Evolutionary conservation across 2,329 filamentous ascomycete genomes (phyloP).

Genomic region (Colletotrichum sp.): DNA sequence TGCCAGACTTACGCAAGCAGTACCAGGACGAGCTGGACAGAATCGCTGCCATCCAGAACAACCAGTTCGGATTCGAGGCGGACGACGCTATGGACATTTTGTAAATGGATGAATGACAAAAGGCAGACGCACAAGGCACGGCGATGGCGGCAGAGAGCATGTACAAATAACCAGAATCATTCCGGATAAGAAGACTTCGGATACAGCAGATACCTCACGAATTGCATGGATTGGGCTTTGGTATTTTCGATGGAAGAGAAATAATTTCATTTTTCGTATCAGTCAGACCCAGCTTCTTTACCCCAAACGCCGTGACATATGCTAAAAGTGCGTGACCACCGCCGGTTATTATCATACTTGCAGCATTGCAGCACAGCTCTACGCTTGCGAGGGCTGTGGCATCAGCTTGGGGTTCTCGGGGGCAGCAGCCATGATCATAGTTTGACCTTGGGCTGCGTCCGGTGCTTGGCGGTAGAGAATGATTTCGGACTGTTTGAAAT

Average conservation of each 20-base stretch:
- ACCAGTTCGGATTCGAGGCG: conserved; percentile 79
- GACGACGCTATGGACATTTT: conserved; percentile 59
- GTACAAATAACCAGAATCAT: conserved; percentile 17
- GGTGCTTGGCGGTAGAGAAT: conserved; percentile 88
- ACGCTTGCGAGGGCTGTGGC: conserved; percentile 31
- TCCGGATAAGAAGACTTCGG: neutral
- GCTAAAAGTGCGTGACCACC: conserved; percentile 33
- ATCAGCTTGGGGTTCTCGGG: conserved; percentile 52
- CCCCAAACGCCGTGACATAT: conserved; percentile 43
- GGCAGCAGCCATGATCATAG: conserved; percentile 40
- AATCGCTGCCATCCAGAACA: conserved; percentile 85
- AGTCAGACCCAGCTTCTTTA: conserved; percentile 27
- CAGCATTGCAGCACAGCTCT: neutral
- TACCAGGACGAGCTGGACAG: conserved; percentile 92
- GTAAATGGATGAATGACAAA: conserved; percentile 25
- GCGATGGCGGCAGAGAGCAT: conserved; percentile 11
- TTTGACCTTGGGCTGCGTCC: conserved; percentile 52
- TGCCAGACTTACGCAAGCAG: conserved; percentile 85
- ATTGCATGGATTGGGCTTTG: conserved; percentile 21
- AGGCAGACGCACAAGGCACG: neutral
- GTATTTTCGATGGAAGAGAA: conserved; percentile 25
- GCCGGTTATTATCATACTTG: conserved; percentile 8
- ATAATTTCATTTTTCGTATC: conserved; percentile 22
- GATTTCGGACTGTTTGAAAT: conserved; percentile 99
- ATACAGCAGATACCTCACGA: conserved; percentile 22